A percentile compares a stretch with the other conserved stretches of the same genome.
Conservation (phyloP, 805 yeast genomes). For the Wickerhamiella hasegawae region DNA sequence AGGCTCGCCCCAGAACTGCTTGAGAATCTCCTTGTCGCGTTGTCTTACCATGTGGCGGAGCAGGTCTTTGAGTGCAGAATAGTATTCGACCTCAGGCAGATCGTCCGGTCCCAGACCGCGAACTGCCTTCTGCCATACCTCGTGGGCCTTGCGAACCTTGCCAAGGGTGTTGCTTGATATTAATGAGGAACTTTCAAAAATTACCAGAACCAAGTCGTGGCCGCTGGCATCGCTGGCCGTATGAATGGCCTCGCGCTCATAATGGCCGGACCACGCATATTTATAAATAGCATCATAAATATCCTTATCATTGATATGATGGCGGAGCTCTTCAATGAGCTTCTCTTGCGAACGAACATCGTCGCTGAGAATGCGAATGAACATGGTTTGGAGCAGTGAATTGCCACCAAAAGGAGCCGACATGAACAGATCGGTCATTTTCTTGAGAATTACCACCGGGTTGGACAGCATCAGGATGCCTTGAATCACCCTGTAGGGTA, state of each 20-base stretch:
- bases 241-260: slow-evolving; percentile 17
- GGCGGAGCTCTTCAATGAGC: slow-evolving; percentile 33
- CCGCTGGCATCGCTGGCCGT: slow-evolving; percentile 13
- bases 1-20: slow-evolving; percentile 73
- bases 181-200: slow-evolving; percentile 6
- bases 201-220: slow-evolving; percentile 12
- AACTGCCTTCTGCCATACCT: slow-evolving; percentile 23
- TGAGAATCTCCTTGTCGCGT: slow-evolving; percentile 60
- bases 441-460: slow-evolving; percentile 70
- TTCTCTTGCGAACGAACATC: slow-evolving; percentile 50
- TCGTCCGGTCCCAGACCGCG: slow-evolving; percentile 7
- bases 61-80: slow-evolving; percentile 40
- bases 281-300: slow-evolving; percentile 12
- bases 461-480: slow-evolving; percentile 71
- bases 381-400: slow-evolving; percentile 57
- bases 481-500: slow-evolving; percentile 68
- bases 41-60: slow-evolving; percentile 49
- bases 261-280: slow-evolving; percentile 12
- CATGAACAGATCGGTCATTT: slow-evolving; percentile 64
- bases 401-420: slow-evolving; percentile 58
- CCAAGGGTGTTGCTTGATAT: slow-evolving; percentile 9
- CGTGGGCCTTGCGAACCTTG: slow-evolving; percentile 19
- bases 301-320: slow-evolving; percentile 21
- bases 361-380: slow-evolving; percentile 57
- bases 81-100: slow-evolving; percentile 27